A percentile compares a stretch with the other conserved stretches of the same genome.
phyloP scores from a whole-genome alignment of 2,329 filamentous ascomycete species.

The Aureobasidium zeae region DNA sequence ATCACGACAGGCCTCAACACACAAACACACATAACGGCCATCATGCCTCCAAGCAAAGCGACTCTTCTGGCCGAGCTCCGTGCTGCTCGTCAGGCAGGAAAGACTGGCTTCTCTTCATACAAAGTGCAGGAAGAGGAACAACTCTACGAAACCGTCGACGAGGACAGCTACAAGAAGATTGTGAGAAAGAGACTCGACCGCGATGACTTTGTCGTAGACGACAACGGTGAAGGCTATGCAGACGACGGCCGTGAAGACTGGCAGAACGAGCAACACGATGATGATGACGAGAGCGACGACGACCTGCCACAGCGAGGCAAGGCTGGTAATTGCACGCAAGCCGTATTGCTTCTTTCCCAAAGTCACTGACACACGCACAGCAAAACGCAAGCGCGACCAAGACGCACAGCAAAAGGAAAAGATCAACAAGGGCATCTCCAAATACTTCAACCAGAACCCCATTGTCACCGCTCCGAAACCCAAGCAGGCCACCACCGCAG shows the following conservation, averaged over 20 bases:
- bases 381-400: constrained; percentile 80
- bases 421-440: constrained; percentile 83
- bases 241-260: constrained; percentile 95
- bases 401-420: constrained; percentile 77
- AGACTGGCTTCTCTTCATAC: constrained; percentile 82
- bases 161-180: constrained; percentile 94
- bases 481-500: constrained; percentile 74
- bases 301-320: constrained; percentile 51
- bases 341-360: background rate
- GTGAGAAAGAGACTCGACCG: constrained; percentile 80
- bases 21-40: background rate
- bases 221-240: constrained; percentile 93
- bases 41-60: constrained; percentile 27
- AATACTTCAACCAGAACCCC: constrained; percentile 67
- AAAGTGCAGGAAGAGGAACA: constrained; percentile 74
- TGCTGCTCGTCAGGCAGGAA: constrained; percentile 77
- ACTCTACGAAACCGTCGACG: constrained; percentile 92
- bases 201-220: constrained; percentile 97
- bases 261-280: constrained; percentile 59
- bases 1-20: background rate
- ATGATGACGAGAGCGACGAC: constrained; percentile 67
- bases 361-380: constrained; percentile 36
- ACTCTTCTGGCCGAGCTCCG: constrained; percentile 60
- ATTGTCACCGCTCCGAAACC: constrained; percentile 58
- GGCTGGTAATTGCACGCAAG: constrained; percentile 35